These are phyloP conservation scores for Ilyonectria destructans DNA, from an alignment of 2,329 filamentous ascomycete species.

Conservation along the genomic window DNA sequence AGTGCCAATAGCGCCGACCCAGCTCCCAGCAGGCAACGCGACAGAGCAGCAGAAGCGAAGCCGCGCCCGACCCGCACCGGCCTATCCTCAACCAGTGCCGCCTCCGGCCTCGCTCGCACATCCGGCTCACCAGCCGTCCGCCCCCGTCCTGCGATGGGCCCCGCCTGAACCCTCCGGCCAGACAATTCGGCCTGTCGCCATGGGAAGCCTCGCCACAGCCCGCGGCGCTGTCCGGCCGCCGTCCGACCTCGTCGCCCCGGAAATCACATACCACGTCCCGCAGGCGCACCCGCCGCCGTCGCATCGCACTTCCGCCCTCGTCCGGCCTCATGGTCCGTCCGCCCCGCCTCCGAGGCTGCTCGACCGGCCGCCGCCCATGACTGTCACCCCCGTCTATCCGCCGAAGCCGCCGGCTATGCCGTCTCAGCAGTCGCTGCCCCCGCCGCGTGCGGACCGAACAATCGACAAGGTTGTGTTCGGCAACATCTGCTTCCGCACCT, in stretches of 20 bases:
- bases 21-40: conserved; percentile 13
- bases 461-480: conserved; percentile 91
- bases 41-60: conserved; percentile 44
- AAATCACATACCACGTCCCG: conserved; percentile 60
- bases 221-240: conserved; percentile 45
- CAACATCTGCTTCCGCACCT: conserved; percentile 86
- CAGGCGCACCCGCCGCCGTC: conserved; percentile 50
- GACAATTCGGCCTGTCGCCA: conserved; percentile 35
- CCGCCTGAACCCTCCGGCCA: conserved; percentile 46
- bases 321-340: conserved; percentile 55
- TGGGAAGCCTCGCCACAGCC: conserved; percentile 44
- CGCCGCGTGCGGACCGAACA: conserved; percentile 76
- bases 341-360: conserved; percentile 52
- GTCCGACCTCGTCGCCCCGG: conserved; percentile 58
- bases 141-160: conserved; percentile 46
- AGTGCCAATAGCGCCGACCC: conserved; percentile 28
- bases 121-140: conserved; percentile 32
- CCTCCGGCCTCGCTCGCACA: conserved; percentile 19
- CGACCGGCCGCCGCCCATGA: conserved; percentile 48
- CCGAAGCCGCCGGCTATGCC: conserved; percentile 53
- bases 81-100: conserved; percentile 24
- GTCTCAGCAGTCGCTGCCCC: conserved; percentile 35
- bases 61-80: conserved; percentile 36
- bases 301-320: conserved; percentile 50
- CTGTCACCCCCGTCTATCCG: conserved; percentile 54